Evolutionary conservation across 192 early-diverging fungal species (phyloP).

Genomic region (Pecoramyces ruminantium): DNA sequence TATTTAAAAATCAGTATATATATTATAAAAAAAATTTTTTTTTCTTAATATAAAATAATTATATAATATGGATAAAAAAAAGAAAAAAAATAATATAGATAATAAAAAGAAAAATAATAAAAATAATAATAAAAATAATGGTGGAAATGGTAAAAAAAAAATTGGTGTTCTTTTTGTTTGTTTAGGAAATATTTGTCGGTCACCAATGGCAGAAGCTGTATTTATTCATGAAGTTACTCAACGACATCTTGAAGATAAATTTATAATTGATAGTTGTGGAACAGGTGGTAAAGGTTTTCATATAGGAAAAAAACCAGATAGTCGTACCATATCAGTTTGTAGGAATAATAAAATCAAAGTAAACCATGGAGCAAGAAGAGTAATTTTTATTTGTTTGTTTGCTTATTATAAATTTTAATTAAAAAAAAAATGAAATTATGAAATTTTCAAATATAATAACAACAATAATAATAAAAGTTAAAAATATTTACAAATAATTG

Average conservation of each 20-base stretch:
- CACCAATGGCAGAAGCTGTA: constrained; percentile 86
- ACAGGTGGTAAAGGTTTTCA: constrained; percentile 56
- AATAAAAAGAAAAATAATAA: neutral
- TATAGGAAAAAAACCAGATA: constrained; percentile 2
- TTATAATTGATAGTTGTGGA: constrained; percentile 83
- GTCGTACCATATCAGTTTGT: neutral
- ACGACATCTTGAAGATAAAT: constrained; percentile 24
- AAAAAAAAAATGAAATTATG: too few species aligned
- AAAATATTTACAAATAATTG: too few species aligned
- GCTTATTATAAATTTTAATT: too few species aligned
- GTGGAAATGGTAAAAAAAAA: neutral
- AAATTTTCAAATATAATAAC: too few species aligned
- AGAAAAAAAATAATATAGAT: neutral
- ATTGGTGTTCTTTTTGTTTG: constrained; percentile 34
- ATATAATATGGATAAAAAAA: neutral
- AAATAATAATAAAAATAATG: neutral
- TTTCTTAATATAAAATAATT: too few species aligned
- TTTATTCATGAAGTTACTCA: constrained; percentile 53
- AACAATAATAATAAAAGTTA: too few species aligned
- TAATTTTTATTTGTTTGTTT: neutral
- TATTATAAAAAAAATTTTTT: too few species aligned
- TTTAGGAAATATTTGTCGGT: constrained; percentile 75
- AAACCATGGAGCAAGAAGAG: neutral
- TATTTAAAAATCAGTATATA: too few species aligned
- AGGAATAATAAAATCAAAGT: neutral